These are phyloP conservation scores for Populus trichocarpa DNA, from an alignment of 441 rosid genomes.

Conservation along the genomic window DNA sequence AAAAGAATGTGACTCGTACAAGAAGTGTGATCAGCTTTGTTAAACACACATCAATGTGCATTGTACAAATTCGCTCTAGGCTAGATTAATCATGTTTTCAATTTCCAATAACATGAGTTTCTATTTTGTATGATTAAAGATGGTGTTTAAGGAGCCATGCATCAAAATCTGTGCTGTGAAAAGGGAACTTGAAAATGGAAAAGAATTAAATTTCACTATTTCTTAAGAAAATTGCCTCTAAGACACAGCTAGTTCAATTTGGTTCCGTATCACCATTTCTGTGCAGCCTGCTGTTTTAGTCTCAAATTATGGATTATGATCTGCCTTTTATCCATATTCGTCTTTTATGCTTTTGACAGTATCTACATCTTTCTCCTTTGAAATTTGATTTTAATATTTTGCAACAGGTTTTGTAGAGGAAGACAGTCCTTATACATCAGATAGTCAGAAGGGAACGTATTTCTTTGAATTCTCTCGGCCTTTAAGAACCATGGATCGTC, in stretches of 20 bases:
- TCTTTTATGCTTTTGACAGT: background rate
- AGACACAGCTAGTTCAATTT: background rate
- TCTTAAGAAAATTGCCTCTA: background rate
- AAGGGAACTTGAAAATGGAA: background rate
- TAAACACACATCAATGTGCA: background rate
- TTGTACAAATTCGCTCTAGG: background rate
- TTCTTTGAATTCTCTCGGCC: slow-evolving; percentile 90
- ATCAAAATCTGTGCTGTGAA: background rate
- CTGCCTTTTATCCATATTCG: background rate
- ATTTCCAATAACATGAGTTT: background rate
- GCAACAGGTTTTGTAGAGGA: slow-evolving; percentile 72
- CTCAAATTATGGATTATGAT: background rate
- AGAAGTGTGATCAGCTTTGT: background rate
- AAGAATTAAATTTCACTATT: background rate
- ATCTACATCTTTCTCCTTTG: slow-evolving; percentile 5
- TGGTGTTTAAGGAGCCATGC: background rate
- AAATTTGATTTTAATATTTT: background rate
- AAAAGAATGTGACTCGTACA: background rate
- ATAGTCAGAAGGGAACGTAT: slow-evolving; percentile 72
- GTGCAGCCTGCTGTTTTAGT: background rate
- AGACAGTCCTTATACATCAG: slow-evolving; percentile 76
- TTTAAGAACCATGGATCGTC: slow-evolving; percentile 81
- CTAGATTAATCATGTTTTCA: slow-evolving; percentile 1
- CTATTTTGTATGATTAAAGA: background rate
- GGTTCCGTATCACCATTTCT: background rate